A percentile compares a stretch with the other conserved stretches of the same genome.
phyloP scores from a whole-genome alignment of 208 protist genomes.

The Leishmania gerbilli region DNA sequence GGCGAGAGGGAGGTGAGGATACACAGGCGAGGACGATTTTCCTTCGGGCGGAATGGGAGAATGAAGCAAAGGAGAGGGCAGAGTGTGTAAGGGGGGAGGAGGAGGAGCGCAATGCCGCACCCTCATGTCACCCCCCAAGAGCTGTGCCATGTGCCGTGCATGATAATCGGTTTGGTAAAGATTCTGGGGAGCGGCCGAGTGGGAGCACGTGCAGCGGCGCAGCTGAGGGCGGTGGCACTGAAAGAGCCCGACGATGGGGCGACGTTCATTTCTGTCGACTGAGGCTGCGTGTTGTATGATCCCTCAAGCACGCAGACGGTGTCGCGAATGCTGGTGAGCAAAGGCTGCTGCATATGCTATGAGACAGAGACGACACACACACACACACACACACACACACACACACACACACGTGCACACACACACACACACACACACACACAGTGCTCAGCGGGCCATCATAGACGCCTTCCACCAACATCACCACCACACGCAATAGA shows the following conservation, averaged over 20 bases:
- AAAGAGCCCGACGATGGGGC: not conserved
- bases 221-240: not conserved
- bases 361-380: constrained; percentile 13
- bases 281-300: not conserved
- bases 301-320: not conserved
- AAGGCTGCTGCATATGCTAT: not conserved
- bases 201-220: not conserved
- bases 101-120: not conserved
- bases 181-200: not conserved
- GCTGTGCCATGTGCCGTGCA: not conserved
- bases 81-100: not conserved
- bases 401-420: constrained; percentile 5
- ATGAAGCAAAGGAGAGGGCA: not conserved
- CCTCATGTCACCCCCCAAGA: not conserved
- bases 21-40: not conserved
- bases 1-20: not conserved
- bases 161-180: no score
- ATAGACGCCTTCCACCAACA: not conserved
- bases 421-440: constrained; percentile 13
- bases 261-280: not conserved
- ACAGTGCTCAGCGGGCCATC: not conserved
- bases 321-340: not conserved
- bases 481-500: no score
- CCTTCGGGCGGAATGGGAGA: not conserved
- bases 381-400: constrained; percentile 13